These are phyloP conservation scores for Lodderomyces orthopsilosis DNA, from an alignment of 1,139 yeast genomes.

Conservation along the genomic window DNA sequence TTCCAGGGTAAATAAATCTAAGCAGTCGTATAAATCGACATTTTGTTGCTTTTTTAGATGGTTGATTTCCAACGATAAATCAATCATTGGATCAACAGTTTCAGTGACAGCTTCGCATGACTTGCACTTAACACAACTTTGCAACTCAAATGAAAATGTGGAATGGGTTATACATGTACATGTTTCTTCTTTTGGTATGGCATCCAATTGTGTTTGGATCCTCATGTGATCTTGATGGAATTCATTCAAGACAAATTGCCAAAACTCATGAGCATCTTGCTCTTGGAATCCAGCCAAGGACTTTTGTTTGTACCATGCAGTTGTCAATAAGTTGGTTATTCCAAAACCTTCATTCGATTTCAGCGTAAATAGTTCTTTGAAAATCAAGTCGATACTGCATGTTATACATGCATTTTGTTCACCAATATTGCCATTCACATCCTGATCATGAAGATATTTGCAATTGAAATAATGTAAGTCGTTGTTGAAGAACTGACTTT, in stretches of 20 bases:
- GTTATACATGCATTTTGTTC: conserved; percentile 62
- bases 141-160: conserved; percentile 95
- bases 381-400: conserved; percentile 79
- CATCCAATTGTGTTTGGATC: conserved; percentile 12
- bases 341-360: conserved; percentile 65
- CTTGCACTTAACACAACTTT: conserved; percentile 76
- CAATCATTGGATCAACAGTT: conserved; percentile 88
- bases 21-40: conserved; percentile 56
- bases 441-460: conserved; percentile 20
- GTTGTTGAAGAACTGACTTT: conserved; percentile 73
- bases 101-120: conserved; percentile 62
- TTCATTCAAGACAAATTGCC: conserved; percentile 87
- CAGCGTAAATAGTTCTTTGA: conserved; percentile 60
- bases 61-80: conserved; percentile 72
- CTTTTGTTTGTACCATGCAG: conserved; percentile 82
- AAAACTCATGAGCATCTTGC: conserved; percentile 97
- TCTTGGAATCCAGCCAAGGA: conserved; percentile 92
- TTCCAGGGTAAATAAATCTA: conserved; percentile 69
- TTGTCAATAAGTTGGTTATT: conserved; percentile 64
- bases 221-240: conserved; percentile 58
- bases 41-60: conserved; percentile 22
- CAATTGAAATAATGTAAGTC: conserved; percentile 49
- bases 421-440: conserved; percentile 27
- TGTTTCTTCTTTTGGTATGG: conserved; percentile 3
- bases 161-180: conserved; percentile 86